Percentiles rank a stretch among this genome's conserved stretches.
These are phyloP conservation scores for Nannochloropsis granulata DNA, from an alignment of 108 stramenopile genomes.

Conservation along the genomic window DNA sequence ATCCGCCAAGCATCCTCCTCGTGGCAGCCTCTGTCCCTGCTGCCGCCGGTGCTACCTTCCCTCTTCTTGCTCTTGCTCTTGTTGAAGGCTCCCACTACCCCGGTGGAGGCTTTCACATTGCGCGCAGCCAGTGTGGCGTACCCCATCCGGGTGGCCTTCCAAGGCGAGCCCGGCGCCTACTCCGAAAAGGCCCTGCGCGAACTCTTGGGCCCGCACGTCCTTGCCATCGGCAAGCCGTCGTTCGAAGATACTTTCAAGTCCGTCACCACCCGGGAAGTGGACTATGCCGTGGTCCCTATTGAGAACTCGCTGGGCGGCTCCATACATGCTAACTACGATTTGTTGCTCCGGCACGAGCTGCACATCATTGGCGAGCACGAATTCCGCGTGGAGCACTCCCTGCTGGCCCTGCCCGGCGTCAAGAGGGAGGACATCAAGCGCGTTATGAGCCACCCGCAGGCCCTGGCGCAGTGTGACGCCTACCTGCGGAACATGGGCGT, in stretches of 20 bases:
- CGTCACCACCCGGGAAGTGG: constrained; percentile 74
- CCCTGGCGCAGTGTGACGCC: constrained; percentile 91
- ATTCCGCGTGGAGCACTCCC: constrained; percentile 80
- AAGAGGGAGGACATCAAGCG: constrained; percentile 54
- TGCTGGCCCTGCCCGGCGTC: constrained; percentile 48
- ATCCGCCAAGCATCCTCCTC: too few relatives aligned
- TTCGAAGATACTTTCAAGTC: constrained; percentile 89
- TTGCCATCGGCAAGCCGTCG: constrained; percentile 63
- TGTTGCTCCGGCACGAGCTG: constrained; percentile 80
- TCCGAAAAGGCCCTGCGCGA: constrained; percentile 81
- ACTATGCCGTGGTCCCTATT: constrained; percentile 83
- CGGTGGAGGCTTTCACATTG: background rate
- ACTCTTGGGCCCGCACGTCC: constrained; percentile 65
- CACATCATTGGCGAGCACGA: constrained; percentile 63
- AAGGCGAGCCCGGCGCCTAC: constrained; percentile 94
- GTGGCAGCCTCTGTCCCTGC: too few relatives aligned
- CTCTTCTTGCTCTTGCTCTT: too few relatives aligned
- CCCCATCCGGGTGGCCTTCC: constrained; percentile 14
- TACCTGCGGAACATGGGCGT: constrained; percentile 56
- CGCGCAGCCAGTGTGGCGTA: background rate
- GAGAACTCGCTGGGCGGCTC: constrained; percentile 93
- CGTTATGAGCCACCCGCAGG: constrained; percentile 88
- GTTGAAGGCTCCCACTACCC: too few relatives aligned
- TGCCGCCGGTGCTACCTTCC: too few relatives aligned
- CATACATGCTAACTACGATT: constrained; percentile 95